A percentile compares a stretch with the other conserved stretches of the same genome.
These are phyloP conservation scores for Russula ochroleuca DNA, from an alignment of 768 basidiomycete species.

Conservation along the genomic window DNA sequence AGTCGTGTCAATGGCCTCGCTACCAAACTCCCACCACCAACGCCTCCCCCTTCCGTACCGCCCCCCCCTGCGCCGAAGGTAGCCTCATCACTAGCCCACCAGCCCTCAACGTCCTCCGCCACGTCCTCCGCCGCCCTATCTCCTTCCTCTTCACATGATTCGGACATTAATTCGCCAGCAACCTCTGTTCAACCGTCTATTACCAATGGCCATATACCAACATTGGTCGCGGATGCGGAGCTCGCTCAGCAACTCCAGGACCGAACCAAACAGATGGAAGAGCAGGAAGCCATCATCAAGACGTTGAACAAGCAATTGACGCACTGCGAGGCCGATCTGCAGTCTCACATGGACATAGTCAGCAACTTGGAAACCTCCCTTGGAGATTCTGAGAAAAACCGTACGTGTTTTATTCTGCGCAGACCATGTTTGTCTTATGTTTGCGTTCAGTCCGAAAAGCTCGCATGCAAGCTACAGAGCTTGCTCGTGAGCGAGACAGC, in stretches of 20 bases:
- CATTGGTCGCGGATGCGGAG: conserved; percentile 50
- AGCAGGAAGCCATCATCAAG: conserved; percentile 89
- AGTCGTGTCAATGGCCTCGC: conserved; percentile 58
- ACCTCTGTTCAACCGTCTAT: conserved; percentile 38
- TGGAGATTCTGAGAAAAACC: conserved; percentile 88
- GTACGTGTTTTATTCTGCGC: conserved; percentile 45
- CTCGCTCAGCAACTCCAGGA: conserved; percentile 57
- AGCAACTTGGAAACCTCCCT: conserved; percentile 78
- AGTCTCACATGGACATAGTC: conserved; percentile 88
- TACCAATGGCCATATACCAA: conserved; percentile 34
- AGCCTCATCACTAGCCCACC: conserved; percentile 47
- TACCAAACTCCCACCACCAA: conserved; percentile 79
- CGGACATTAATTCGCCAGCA: conserved; percentile 60
- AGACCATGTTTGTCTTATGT: background rate
- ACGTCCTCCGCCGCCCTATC: conserved; percentile 49
- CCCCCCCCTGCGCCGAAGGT: conserved; percentile 72
- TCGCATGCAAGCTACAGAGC: conserved; percentile 87
- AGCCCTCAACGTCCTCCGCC: conserved; percentile 50
- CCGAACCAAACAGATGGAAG: conserved; percentile 69
- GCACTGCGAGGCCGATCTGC: conserved; percentile 90
- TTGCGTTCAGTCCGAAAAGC: conserved; percentile 73
- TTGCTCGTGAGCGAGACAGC: conserved; percentile 80
- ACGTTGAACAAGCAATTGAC: conserved; percentile 89
- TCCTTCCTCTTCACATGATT: conserved; percentile 64
- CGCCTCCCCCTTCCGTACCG: conserved; percentile 83